Evolutionary conservation across 78 protist species (phyloP).

Genomic region (Dictyostelium capitatum): DNA sequence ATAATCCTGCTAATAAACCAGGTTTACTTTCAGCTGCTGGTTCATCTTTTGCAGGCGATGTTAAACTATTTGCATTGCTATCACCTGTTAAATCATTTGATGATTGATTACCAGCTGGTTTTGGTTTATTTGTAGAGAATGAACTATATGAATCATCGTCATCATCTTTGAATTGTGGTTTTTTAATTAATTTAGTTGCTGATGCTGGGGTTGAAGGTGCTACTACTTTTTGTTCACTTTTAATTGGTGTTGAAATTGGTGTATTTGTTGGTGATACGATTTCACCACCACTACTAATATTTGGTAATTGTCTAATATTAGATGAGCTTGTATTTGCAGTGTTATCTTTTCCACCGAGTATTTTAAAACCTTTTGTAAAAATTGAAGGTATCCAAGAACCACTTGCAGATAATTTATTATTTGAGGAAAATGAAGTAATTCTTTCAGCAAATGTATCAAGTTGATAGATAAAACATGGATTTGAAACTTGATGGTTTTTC

Average conservation of each 20-base stretch:
- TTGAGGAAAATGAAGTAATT: constrained; percentile 27
- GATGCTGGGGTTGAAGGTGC: neutral
- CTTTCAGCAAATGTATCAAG: constrained; percentile 69
- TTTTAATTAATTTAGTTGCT: neutral
- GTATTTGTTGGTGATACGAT: constrained; percentile 1
- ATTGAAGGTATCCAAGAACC: constrained; percentile 77
- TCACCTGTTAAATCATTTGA: neutral
- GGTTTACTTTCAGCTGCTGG: neutral
- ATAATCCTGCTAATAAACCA: constrained; percentile 16
- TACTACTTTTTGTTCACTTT: neutral
- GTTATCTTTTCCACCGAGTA: neutral
- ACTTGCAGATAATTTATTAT: constrained; percentile 25
- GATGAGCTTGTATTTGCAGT: too few relatives aligned
- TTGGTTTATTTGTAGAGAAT: constrained; percentile 54
- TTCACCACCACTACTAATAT: neutral
- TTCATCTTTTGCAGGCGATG: constrained; percentile 14
- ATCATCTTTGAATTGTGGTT: constrained; percentile 22
- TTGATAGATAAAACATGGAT: constrained; percentile 70
- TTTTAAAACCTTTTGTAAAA: constrained; percentile 58
- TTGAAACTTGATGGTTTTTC: constrained; percentile 51
- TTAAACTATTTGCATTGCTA: neutral
- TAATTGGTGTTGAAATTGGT: neutral
- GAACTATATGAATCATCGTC: constrained; percentile 74
- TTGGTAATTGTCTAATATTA: neutral
- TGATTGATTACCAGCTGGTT: neutral